Conservation (phyloP, 2,329 filamentous ascomycete genomes). For the Penicillium sp. region DNA sequence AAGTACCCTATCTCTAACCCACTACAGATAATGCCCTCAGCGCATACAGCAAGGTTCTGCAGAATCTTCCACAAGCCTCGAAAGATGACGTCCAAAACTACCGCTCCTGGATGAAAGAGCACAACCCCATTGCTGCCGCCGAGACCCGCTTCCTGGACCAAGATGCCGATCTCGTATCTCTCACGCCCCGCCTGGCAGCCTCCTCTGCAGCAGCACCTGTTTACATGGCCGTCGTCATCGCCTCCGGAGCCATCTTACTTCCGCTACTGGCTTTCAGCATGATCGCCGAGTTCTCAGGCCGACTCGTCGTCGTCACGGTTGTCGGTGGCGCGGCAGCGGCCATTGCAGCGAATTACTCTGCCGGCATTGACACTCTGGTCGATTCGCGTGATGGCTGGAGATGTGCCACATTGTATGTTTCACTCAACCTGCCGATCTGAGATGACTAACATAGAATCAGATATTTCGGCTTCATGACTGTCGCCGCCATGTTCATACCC, state of each 20-base stretch:
- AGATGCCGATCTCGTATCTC: constrained; percentile 46
- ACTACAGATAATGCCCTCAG: constrained; percentile 41
- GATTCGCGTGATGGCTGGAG: constrained; percentile 42
- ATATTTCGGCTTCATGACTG: constrained; percentile 42
- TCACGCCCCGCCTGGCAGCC: constrained; percentile 24
- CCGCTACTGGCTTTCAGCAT: constrained; percentile 60
- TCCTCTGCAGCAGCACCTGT: constrained; percentile 24
- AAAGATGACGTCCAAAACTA: constrained; percentile 52
- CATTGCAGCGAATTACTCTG: constrained; percentile 38
- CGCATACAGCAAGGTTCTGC: constrained; percentile 49
- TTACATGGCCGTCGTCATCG: constrained; percentile 45
- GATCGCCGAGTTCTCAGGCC: constrained; percentile 56
- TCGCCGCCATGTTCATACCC: constrained; percentile 39
- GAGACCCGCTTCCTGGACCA: constrained; percentile 56
- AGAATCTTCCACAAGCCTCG: constrained; percentile 47
- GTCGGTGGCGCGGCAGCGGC: constrained; percentile 49
- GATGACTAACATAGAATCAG: constrained; percentile 18
- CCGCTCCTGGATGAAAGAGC: constrained; percentile 53
- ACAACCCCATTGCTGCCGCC: constrained; percentile 49
- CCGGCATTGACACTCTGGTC: constrained; percentile 35
- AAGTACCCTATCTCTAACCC: not conserved
- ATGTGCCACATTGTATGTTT: constrained; percentile 38
- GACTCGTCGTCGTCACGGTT: constrained; percentile 58
- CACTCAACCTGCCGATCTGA: not conserved
- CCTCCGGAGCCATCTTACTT: constrained; percentile 54